Percentiles rank a stretch among this genome's conserved stretches.
These are phyloP conservation scores for Xylariaceae sp. DNA, from an alignment of 2,329 filamentous ascomycete genomes.

Conservation along the genomic window DNA sequence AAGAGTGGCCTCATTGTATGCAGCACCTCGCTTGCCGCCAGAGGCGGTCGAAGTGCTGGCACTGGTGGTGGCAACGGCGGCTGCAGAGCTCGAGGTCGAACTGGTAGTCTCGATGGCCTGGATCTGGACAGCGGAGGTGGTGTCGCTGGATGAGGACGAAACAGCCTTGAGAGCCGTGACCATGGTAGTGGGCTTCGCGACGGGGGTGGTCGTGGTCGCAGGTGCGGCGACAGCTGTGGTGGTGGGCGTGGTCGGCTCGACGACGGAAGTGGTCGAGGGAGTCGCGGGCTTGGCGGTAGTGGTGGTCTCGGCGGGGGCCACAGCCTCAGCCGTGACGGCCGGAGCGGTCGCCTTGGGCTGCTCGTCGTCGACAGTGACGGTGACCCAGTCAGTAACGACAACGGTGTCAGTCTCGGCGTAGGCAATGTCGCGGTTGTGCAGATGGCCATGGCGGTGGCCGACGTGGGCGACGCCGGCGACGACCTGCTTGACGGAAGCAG, in stretches of 20 bases:
- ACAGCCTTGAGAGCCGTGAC: conserved; percentile 15
- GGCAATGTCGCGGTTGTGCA: conserved; percentile 19
- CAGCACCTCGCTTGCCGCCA: conserved; percentile 24
- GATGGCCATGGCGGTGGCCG: conserved; percentile 23
- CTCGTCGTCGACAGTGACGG: conserved; percentile 19
- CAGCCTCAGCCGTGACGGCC: not conserved
- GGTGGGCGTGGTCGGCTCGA: conserved; percentile 4
- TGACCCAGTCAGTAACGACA: conserved; percentile 22
- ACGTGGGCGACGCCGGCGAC: conserved; percentile 17
- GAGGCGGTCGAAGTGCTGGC: conserved; percentile 1
- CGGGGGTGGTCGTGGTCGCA: conserved; percentile 1
- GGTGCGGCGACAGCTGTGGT: conserved; percentile 6
- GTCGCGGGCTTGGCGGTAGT: conserved; percentile 1
- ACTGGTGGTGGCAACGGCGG: conserved; percentile 2
- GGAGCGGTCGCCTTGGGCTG: conserved; percentile 7
- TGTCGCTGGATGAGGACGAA: not conserved
- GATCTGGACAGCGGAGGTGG: not conserved
- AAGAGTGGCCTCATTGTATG: conserved; percentile 25
- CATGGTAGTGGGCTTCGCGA: conserved; percentile 18
- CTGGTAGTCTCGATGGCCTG: not conserved
- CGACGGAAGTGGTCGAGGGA: conserved; percentile 6
- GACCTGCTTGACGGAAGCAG: conserved; percentile 20
- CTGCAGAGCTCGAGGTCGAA: conserved; percentile 6
- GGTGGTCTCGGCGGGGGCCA: conserved; percentile 2
- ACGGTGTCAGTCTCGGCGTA: conserved; percentile 23